A percentile compares a stretch with the other conserved stretches of the same genome.
These are phyloP conservation scores for Trichoderma asperelloides DNA, from an alignment of 495 filamentous ascomycete genomes.

Conservation along the genomic window DNA sequence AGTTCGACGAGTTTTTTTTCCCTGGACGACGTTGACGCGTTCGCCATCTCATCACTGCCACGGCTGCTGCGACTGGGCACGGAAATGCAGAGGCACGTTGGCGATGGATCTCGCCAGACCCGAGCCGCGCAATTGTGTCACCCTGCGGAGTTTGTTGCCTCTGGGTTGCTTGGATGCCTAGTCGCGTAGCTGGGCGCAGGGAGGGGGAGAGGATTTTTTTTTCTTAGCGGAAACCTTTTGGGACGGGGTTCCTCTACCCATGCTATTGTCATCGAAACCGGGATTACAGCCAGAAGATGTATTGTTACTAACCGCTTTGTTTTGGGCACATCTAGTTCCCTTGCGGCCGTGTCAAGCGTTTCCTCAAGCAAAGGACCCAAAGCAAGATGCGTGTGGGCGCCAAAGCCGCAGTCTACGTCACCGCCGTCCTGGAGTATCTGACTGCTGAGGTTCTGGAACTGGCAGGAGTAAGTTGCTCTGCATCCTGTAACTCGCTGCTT, in stretches of 20 bases:
- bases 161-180: background rate
- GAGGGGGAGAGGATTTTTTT: constrained; percentile 1
- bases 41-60: background rate
- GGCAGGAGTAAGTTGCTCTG: constrained; percentile 56
- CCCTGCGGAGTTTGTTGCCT: background rate
- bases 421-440: constrained; percentile 94
- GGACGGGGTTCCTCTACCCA: background rate
- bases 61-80: background rate
- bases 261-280: background rate
- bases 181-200: constrained; percentile 3
- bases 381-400: constrained; percentile 99
- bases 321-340: constrained; percentile 59
- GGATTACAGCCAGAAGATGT: background rate
- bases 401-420: constrained; percentile 97
- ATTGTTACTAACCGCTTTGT: background rate
- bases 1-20: background rate
- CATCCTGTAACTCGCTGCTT: constrained; percentile 5
- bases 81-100: background rate
- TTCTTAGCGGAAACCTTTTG: background rate
- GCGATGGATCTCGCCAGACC: background rate
- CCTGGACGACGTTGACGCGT: background rate
- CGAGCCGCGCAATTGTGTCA: constrained; percentile 3
- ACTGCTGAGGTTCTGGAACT: constrained; percentile 98
- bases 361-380: constrained; percentile 97
- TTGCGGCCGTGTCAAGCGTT: constrained; percentile 98